A percentile compares a stretch with the other conserved stretches of the same genome.
Evolutionary conservation across 139 green algal genomes (phyloP).

Genomic region (Coelastrella sp.): DNA sequence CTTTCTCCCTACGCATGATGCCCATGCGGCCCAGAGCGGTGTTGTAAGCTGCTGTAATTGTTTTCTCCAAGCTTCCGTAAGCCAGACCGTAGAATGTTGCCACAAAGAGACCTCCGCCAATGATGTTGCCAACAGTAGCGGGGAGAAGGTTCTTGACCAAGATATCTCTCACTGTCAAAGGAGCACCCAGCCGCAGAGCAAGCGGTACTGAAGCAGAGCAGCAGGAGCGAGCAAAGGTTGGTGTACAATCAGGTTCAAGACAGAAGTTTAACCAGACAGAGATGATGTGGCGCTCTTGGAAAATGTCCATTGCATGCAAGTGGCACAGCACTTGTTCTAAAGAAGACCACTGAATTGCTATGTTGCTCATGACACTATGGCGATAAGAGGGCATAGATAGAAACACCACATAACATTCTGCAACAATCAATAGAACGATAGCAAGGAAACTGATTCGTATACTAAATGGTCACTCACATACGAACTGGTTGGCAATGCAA

Average conservation of each 20-base stretch:
- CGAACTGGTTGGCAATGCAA: constrained; percentile 30
- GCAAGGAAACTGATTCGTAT: background rate
- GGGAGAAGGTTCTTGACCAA: background rate
- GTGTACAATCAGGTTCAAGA: too few relatives aligned
- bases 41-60: background rate
- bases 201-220: background rate
- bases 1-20: too few relatives aligned
- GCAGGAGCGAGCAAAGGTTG: too few relatives aligned
- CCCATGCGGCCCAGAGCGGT: background rate
- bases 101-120: background rate
- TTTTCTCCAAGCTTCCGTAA: background rate
- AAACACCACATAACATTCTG: background rate
- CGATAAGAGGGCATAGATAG: too few relatives aligned
- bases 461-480: background rate
- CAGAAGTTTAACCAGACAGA: too few relatives aligned
- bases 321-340: too few relatives aligned
- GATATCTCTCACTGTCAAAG: background rate
- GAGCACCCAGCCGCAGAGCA: background rate
- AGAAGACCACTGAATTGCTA: too few relatives aligned
- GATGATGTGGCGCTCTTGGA: too few relatives aligned
- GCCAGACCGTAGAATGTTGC: background rate
- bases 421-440: background rate
- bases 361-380: too few relatives aligned
- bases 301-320: too few relatives aligned
- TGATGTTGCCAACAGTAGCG: background rate